These are phyloP conservation scores for Polychaeton citri DNA, from an alignment of 2,329 filamentous ascomycete species.

Conservation along the genomic window DNA sequence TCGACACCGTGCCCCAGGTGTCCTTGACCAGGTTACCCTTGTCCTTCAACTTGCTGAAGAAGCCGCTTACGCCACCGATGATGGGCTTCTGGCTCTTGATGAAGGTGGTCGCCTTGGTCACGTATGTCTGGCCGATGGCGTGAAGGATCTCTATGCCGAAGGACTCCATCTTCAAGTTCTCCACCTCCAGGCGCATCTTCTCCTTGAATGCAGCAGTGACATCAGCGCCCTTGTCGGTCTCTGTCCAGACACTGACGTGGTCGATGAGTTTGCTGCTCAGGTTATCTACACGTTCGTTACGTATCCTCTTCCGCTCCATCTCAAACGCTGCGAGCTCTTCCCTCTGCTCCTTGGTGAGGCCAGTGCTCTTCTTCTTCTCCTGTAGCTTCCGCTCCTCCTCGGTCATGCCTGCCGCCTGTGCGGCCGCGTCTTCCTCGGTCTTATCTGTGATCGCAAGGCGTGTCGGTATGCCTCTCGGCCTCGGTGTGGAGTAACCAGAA, in stretches of 20 bases:
- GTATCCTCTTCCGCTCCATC: constrained; percentile 65
- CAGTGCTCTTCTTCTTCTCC: constrained; percentile 79
- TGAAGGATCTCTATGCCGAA: constrained; percentile 95
- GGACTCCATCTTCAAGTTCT: constrained; percentile 98
- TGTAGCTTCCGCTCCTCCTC: constrained; percentile 63
- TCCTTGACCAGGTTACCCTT: constrained; percentile 96
- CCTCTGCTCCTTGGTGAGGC: constrained; percentile 78
- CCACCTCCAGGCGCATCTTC: constrained; percentile 87
- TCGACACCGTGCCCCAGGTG: constrained; percentile 95
- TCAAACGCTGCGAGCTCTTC: constrained; percentile 86
- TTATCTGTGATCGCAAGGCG: constrained; percentile 81
- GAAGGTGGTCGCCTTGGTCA: constrained; percentile 73
- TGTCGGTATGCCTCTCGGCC: constrained; percentile 50
- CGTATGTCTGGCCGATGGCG: constrained; percentile 82
- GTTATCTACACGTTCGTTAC: constrained; percentile 79
- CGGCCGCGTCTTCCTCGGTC: constrained; percentile 61
- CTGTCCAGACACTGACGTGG: constrained; percentile 87
- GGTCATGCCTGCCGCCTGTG: constrained; percentile 51
- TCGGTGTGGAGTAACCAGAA: constrained; percentile 33
- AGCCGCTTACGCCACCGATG: constrained; percentile 66
- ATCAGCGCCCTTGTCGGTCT: constrained; percentile 79
- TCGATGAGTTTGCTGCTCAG: constrained; percentile 76
- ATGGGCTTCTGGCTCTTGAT: constrained; percentile 95
- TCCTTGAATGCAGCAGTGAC: constrained; percentile 84
- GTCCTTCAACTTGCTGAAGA: constrained; percentile 87